These are phyloP conservation scores for Tricholoma furcatifolium DNA, from an alignment of 768 basidiomycete genomes.

Conservation along the genomic window DNA sequence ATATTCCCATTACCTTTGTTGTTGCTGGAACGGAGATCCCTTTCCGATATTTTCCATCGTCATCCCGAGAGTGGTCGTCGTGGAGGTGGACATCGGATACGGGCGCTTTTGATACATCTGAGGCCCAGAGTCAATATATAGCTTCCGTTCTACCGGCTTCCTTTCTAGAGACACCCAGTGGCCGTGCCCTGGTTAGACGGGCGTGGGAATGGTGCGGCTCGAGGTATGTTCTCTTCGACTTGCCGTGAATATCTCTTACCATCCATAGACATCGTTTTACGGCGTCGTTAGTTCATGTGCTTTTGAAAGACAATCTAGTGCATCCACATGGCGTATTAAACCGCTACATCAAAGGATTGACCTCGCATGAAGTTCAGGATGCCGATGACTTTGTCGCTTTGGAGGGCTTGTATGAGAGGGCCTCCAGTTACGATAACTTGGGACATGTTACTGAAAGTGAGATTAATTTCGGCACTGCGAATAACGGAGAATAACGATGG, in stretches of 20 bases:
- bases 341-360: not conserved
- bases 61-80: not conserved
- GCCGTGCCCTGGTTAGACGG: not conserved
- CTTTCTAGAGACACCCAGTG: not conserved
- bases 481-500: not conserved
- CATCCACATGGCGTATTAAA: not conserved
- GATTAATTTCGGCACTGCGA: too few species aligned
- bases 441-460: too few species aligned
- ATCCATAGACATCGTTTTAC: not conserved
- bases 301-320: not conserved
- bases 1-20: not conserved
- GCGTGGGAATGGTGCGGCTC: conserved; percentile 3
- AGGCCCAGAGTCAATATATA: not conserved
- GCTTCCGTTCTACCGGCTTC: not conserved
- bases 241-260: not conserved
- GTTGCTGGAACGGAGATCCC: conserved; percentile 1
- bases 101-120: not conserved
- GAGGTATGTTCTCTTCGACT: not conserved
- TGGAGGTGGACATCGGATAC: not conserved
- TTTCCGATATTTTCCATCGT: not conserved
- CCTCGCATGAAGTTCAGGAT: not conserved
- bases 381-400: not conserved
- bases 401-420: not conserved
- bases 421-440: too few species aligned
- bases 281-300: not conserved